A percentile compares a stretch with the other conserved stretches of the same genome.
phyloP scores from a whole-genome alignment of 108 stramenopile species.

The Nitzschia putrida region DNA sequence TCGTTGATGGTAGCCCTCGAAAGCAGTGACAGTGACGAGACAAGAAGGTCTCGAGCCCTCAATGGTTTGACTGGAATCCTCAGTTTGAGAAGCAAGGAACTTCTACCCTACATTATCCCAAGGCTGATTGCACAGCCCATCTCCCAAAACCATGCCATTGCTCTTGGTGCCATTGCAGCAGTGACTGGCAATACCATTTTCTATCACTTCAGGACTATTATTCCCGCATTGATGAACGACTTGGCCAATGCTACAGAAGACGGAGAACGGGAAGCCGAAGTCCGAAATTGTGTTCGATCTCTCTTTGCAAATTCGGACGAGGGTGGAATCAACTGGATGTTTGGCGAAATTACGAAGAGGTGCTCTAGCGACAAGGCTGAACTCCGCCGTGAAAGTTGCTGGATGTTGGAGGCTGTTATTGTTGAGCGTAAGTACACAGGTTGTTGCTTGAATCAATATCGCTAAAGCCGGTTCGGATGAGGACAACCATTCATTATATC shows the following conservation, averaged over 20 bases:
- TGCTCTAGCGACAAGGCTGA: conserved; percentile 73
- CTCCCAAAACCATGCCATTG: conserved; percentile 79
- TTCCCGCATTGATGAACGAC: conserved; percentile 71
- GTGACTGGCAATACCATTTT: conserved; percentile 87
- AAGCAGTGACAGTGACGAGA: conserved; percentile 58
- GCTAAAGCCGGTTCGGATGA: conserved; percentile 25
- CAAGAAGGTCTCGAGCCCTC: conserved; percentile 73
- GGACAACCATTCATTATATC: conserved; percentile 20
- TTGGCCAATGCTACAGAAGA: conserved; percentile 70
- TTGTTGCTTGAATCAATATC: too few relatives aligned
- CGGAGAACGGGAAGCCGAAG: conserved; percentile 50
- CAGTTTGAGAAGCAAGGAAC: conserved; percentile 85
- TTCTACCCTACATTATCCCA: conserved; percentile 94
- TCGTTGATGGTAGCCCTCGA: conserved; percentile 86
- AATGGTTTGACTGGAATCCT: conserved; percentile 93
- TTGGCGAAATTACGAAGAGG: conserved; percentile 75
- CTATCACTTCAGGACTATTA: conserved; percentile 76
- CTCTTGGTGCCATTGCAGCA: conserved; percentile 85
- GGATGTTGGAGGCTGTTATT: conserved; percentile 71
- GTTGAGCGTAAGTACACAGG: conserved; percentile 74
- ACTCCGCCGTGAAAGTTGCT: conserved; percentile 75
- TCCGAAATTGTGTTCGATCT: conserved; percentile 64
- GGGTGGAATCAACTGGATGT: conserved; percentile 79
- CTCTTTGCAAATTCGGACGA: conserved; percentile 68
- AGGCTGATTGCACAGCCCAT: conserved; percentile 84